Evolutionary conservation across 495 filamentous ascomycete species (phyloP), one percentile per base, ranked within the genome.

Genomic region (Tuber microsphaerosporum): DNA sequence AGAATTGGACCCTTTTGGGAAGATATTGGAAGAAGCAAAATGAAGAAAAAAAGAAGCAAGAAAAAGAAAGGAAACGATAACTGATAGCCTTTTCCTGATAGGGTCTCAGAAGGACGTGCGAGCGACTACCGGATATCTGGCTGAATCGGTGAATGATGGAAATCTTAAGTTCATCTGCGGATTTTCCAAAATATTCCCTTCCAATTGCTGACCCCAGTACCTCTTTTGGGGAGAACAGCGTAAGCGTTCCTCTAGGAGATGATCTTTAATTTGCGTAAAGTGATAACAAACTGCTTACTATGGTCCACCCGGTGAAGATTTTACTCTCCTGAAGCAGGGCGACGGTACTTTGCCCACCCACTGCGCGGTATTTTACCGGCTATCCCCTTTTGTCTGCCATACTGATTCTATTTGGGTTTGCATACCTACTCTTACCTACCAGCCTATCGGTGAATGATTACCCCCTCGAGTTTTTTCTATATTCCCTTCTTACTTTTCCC

Each of bases 11-110:
- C 56, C 56, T 65, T 65, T 65, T 65, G 56, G 56, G 26, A 31
- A 17, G 56, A 65, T 65, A 31, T 65, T 26, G 56, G 56, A 14
- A 65, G 56, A 65, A 34, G 56, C 56, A 65, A 65, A 65, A 31
- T 6, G 56, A 65, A n/a, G 22, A 19, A 17, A 10, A n/a, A n/a
- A 56, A 46, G 10, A 51, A 56, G 51, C n/a, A 65, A 31, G 56
- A 65, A 65, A 65, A 65, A 65, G 56, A 34, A 65, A 65, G 26
- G 48, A 56, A 65, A 31, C n/a, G 56, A 65, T 65, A 65, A 34
- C 48, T 56, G 48, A 56, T 56, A 56, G 48, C 26, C 56, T 34
- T 65, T 31, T 65, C 26, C 26, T 65, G 56, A 65, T 65, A 31
- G 56, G 56, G 56, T 34, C 26, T 65, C 56, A 31, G 56, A 65